Base-by-base conservation (phyloP, 768 basidiomycete genomes). In the Lentinula edodes region DNA sequence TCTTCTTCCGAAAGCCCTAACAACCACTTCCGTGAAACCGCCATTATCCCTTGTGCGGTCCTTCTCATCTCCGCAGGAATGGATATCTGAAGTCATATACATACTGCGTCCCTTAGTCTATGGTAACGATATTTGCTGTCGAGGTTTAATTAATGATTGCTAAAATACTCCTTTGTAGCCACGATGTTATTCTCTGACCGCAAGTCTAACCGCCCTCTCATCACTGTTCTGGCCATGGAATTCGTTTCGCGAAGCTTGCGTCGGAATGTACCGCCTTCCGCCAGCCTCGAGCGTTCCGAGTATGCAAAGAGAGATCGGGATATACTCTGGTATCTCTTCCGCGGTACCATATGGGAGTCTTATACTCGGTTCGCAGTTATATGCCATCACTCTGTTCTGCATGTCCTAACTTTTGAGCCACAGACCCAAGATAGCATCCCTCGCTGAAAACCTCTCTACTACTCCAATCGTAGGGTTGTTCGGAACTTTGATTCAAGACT, bases 221-320 rank as follows among this genome's bases (percentile, higher is more conserved):
- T 89, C 64, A 73, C 82, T 15, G 83, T 84, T 2, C 75, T 95
- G 42, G 70, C 79, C 3, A 76, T 96, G 72, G 90, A 93, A 67
- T 73, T 95, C 48, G 62, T 91, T 6, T 86, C 93, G 23, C 85
- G 91, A 43, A 86, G 80, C 70, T 75, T 96, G 35, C 88, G 95
- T 18, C 80, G 91, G 23, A 75, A 75, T 18, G 85, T 89, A 3
- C 76, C 86, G 6, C 73, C 84, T 1, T 87, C 87, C 50, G 81
- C 85, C 18, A 64, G 78, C 5, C 76, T 91, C 39, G 90, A 93
- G 72, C 81, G 89, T 53, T 74, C 83, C 13, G 93, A 95, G 69
- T 91, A 95, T 67, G 89, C 91, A 13, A 81, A 83, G 58, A 79
- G 93, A 66, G 95, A 97, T 72, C 82, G 86, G 57, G 89, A 91